Conservation (phyloP, 352 stramenopile genomes). For the Phytophthora cactorum region DNA sequence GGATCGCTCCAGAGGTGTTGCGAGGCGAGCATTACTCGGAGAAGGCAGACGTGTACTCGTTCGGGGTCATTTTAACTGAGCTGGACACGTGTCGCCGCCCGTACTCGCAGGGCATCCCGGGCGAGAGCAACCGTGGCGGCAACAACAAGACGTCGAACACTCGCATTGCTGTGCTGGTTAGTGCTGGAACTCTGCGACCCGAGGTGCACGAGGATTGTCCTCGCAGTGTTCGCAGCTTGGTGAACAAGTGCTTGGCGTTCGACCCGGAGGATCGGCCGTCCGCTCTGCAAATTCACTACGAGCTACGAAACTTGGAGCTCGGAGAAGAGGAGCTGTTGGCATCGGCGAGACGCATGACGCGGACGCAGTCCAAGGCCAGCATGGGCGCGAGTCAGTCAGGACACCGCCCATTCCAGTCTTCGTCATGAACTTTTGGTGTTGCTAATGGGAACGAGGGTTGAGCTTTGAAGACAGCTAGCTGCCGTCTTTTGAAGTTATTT, state of each 20-base stretch:
- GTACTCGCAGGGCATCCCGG: constrained; percentile 30
- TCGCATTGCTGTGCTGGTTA: constrained; percentile 63
- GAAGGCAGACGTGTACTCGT: constrained; percentile 79
- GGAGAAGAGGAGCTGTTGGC: constrained; percentile 28
- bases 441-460: not conserved
- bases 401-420: constrained; percentile 14
- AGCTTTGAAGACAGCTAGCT: too few relatives aligned
- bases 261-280: constrained; percentile 61
- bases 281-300: constrained; percentile 74
- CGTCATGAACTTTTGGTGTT: constrained; percentile 3
- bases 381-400: constrained; percentile 20
- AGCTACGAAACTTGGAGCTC: constrained; percentile 53
- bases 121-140: constrained; percentile 29
- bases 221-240: constrained; percentile 45
- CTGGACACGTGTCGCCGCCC: constrained; percentile 51
- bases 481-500: constrained; percentile 34
- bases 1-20: constrained; percentile 78
- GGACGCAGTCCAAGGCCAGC: constrained; percentile 27
- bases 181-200: constrained; percentile 52
- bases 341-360: constrained; percentile 34
- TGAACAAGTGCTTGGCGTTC: constrained; percentile 59
- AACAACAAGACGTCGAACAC: constrained; percentile 48
- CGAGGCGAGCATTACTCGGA: constrained; percentile 64
- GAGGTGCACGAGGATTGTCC: constrained; percentile 60
- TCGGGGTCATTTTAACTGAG: constrained; percentile 66